phyloP scores from a whole-genome alignment of 352 stramenopile genomes.

The Pelagophyceae sp. region DNA sequence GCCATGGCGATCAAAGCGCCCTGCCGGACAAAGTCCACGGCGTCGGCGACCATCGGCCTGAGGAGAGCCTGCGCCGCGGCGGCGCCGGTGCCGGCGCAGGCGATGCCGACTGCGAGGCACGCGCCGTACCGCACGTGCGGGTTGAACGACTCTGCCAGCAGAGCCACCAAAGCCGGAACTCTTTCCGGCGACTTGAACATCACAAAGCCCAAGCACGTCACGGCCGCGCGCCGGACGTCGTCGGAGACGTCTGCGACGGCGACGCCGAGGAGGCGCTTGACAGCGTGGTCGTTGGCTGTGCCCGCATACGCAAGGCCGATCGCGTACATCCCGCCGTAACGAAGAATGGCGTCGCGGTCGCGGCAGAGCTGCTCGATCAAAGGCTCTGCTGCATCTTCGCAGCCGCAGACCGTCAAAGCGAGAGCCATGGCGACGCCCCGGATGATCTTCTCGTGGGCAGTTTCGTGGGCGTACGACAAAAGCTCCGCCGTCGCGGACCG shows the following conservation, averaged over 20 bases:
- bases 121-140: slow-evolving; percentile 97
- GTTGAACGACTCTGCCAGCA: slow-evolving; percentile 98
- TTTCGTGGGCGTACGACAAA: slow-evolving; percentile 93
- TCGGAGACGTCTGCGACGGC: slow-evolving; percentile 97
- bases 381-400: slow-evolving; percentile 86
- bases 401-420: slow-evolving; percentile 94
- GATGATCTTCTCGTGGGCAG: slow-evolving; percentile 99
- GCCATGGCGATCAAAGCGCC: slow-evolving; percentile 87
- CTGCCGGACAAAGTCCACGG: slow-evolving; percentile 96
- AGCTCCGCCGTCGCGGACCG: slow-evolving; percentile 71
- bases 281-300: slow-evolving; percentile 91
- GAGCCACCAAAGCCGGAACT: slow-evolving; percentile 30
- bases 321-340: slow-evolving; percentile 95
- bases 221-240: slow-evolving; percentile 92
- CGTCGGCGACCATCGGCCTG: slow-evolving; percentile 93
- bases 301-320: slow-evolving; percentile 93
- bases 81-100: slow-evolving; percentile 90
- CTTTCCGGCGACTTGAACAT: slow-evolving; percentile 55
- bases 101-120: slow-evolving; percentile 96
- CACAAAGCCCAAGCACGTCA: slow-evolving; percentile 94
- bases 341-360: slow-evolving; percentile 93
- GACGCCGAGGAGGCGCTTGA: slow-evolving; percentile 91
- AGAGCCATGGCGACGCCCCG: slow-evolving; percentile 92
- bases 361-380: slow-evolving; percentile 92
- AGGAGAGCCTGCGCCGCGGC: slow-evolving; percentile 90